phyloP scores from a whole-genome alignment of 2,329 filamentous ascomycete species.

The Fusarium sp. region DNA sequence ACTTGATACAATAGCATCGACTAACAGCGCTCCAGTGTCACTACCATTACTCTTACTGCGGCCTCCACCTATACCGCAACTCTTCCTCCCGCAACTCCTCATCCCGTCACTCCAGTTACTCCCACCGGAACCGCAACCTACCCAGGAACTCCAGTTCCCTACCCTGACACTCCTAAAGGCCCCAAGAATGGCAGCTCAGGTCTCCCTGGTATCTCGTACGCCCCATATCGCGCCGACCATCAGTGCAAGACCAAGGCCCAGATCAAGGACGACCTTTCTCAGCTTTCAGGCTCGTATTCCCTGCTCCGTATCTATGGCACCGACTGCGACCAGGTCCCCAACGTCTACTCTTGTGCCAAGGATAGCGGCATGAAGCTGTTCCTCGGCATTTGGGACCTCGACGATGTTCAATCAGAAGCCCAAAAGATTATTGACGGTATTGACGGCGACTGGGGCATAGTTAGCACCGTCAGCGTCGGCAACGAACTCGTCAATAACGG shows the following conservation, averaged over 20 bases:
- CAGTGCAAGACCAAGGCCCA: constrained; percentile 74
- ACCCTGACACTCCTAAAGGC: neutral
- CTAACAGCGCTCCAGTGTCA: constrained; percentile 18
- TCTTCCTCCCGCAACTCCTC: constrained; percentile 19
- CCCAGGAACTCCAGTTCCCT: constrained; percentile 6
- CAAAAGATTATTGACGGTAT: constrained; percentile 69
- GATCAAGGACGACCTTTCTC: constrained; percentile 72
- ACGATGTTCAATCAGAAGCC: constrained; percentile 66
- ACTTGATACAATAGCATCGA: neutral
- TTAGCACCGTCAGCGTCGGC: constrained; percentile 80
- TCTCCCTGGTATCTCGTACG: constrained; percentile 60
- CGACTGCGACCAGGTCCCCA: constrained; percentile 78
- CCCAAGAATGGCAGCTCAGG: constrained; percentile 18
- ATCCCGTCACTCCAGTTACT: constrained; percentile 11
- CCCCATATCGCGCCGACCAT: constrained; percentile 62
- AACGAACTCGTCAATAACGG: constrained; percentile 83
- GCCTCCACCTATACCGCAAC: constrained; percentile 36
- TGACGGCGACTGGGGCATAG: constrained; percentile 70
- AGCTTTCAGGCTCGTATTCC: constrained; percentile 64
- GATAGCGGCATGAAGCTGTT: constrained; percentile 76
- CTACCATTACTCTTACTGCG: constrained; percentile 31
- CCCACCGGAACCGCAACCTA: constrained; percentile 9
- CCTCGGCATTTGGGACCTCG: constrained; percentile 76
- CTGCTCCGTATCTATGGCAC: constrained; percentile 81
- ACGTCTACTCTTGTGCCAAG: constrained; percentile 71